phyloP scores from a whole-genome alignment of 1,139 yeast genomes.

The Debaryomyces subglobosus region DNA sequence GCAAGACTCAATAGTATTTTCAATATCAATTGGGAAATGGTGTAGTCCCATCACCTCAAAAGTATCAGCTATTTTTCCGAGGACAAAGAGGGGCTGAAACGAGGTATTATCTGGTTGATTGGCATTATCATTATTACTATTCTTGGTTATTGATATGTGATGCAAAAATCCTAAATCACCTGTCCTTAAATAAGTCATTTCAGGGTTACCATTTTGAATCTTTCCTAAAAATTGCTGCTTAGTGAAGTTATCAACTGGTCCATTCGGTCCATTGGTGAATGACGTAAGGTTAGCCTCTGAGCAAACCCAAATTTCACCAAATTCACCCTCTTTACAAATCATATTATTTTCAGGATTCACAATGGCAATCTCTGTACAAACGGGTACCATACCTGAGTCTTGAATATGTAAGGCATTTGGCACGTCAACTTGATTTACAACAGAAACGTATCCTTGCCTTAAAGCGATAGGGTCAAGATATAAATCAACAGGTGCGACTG shows the following conservation, averaged over 20 bases:
- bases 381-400: conserved; percentile 96
- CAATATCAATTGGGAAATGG: conserved; percentile 87
- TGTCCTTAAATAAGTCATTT: conserved; percentile 73
- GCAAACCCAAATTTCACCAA: conserved; percentile 96
- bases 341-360: conserved; percentile 89
- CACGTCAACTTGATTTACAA: conserved; percentile 72
- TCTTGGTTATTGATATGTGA: conserved; percentile 55
- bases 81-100: conserved; percentile 79
- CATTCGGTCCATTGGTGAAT: conserved; percentile 60
- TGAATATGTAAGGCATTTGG: conserved; percentile 77
- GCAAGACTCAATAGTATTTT: conserved; percentile 68
- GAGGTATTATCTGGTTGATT: conserved; percentile 29
- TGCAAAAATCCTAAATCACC: conserved; percentile 95
- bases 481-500: conserved; percentile 85
- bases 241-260: conserved; percentile 44
- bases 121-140: conserved; percentile 20
- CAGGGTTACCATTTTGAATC: conserved; percentile 63
- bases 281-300: conserved; percentile 79
- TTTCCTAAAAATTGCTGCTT: conserved; percentile 55
- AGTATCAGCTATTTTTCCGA: conserved; percentile 86
- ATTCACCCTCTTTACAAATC: conserved; percentile 88
- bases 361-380: conserved; percentile 89
- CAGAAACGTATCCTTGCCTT: conserved; percentile 82
- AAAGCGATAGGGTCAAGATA: conserved; percentile 87
- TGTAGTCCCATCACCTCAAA: conserved; percentile 90